These are phyloP conservation scores for Herpetomonas samuelpessoai DNA, from an alignment of 208 protist species.

Conservation along the genomic window DNA sequence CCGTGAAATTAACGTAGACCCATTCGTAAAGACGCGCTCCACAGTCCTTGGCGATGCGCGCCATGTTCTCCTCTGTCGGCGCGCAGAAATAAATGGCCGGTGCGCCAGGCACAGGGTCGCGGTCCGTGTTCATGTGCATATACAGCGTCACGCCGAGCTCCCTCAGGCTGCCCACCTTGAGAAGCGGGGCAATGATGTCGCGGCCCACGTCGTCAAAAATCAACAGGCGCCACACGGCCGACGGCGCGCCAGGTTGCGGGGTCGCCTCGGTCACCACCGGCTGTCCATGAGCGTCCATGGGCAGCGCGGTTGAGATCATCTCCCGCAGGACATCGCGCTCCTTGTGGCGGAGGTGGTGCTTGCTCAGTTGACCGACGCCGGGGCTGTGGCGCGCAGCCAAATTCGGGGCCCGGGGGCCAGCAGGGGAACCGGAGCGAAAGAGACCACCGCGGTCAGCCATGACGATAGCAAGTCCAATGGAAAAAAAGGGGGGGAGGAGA, in stretches of 20 bases:
- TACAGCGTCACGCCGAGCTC: slow-evolving; percentile 89
- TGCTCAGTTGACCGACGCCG: slow-evolving; percentile 3
- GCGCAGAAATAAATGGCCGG: slow-evolving; percentile 89
- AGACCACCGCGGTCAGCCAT: background rate
- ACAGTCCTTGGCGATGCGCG: slow-evolving; percentile 70
- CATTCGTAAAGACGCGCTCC: slow-evolving; percentile 77
- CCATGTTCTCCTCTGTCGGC: slow-evolving; percentile 85
- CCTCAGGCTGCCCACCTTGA: slow-evolving; percentile 83
- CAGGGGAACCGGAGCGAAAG: background rate
- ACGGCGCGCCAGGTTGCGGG: slow-evolving; percentile 17
- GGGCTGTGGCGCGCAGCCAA: background rate
- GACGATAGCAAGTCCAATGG: background rate
- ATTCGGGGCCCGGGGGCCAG: slow-evolving; percentile 1
- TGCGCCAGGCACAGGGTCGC: slow-evolving; percentile 82
- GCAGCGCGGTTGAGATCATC: slow-evolving; percentile 73
- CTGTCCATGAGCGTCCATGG: slow-evolving; percentile 41
- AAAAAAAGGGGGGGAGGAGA: background rate
- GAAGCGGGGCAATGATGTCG: slow-evolving; percentile 87
- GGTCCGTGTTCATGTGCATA: slow-evolving; percentile 80
- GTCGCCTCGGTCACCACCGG: slow-evolving; percentile 19
- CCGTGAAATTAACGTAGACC: slow-evolving; percentile 89
- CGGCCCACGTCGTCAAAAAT: slow-evolving; percentile 87
- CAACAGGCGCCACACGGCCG: slow-evolving; percentile 79
- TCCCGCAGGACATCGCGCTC: slow-evolving; percentile 61
- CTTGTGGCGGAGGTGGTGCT: slow-evolving; percentile 63